A percentile compares a stretch with the other conserved stretches of the same genome.
Conservation (phyloP, 2,329 filamentous ascomycete genomes). For the Didymella exigua region DNA sequence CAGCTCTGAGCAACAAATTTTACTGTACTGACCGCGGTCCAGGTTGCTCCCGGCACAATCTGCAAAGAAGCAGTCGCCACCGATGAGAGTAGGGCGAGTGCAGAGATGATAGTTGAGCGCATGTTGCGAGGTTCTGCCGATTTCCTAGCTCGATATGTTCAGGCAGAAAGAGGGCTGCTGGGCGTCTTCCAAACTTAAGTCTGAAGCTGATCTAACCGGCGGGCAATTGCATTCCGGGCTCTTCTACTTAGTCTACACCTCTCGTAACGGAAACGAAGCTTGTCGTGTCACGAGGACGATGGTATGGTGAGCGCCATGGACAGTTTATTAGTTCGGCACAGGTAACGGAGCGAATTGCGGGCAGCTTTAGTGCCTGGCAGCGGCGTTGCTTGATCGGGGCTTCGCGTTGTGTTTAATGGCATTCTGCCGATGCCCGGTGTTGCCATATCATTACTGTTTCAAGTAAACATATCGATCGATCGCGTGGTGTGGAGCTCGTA, state of each 20-base stretch:
- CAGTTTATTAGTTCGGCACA: constrained; percentile 16
- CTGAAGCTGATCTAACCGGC: background rate
- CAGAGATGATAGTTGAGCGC: constrained; percentile 21
- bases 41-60: constrained; percentile 49
- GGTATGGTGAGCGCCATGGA: constrained; percentile 9
- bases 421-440: constrained; percentile 12
- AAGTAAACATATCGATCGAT: background rate
- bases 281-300: constrained; percentile 19
- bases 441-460: constrained; percentile 7
- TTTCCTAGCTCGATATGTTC: background rate
- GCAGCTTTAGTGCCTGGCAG: constrained; percentile 19
- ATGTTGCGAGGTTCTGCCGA: constrained; percentile 20
- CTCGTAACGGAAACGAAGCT: constrained; percentile 18
- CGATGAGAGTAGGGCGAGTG: constrained; percentile 24
- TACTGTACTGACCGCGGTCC: constrained; percentile 41
- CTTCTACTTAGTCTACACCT: background rate
- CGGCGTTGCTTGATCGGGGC: constrained; percentile 17
- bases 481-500: constrained; percentile 9
- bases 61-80: constrained; percentile 41
- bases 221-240: background rate
- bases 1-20: too few species aligned
- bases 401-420: background rate
- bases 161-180: background rate
- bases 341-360: constrained; percentile 23
- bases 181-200: background rate